Evolutionary conservation across 352 stramenopile genomes (phyloP).

Genomic region (Albugo candida): DNA sequence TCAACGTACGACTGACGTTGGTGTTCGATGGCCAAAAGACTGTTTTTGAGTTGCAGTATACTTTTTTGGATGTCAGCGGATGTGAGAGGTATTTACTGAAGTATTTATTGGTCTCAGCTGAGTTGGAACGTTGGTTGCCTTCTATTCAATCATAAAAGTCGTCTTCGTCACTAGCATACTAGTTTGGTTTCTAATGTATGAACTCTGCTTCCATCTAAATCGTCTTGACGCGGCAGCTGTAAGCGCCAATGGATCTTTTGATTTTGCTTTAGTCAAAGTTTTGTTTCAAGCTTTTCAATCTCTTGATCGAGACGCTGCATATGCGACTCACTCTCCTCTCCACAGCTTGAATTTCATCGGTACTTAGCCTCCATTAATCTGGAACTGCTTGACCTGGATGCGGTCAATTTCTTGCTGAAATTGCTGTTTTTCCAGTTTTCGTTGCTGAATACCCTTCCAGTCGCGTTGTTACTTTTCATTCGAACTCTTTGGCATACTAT

Average conservation of each 20-base stretch:
- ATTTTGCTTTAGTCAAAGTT: conserved; percentile 1
- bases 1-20: background rate
- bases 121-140: conserved; percentile 16
- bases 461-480: conserved; percentile 53
- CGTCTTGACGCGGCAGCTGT: background rate
- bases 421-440: conserved; percentile 72
- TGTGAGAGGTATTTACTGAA: background rate
- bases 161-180: conserved; percentile 53
- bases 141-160: conserved; percentile 62
- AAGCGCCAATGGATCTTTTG: conserved; percentile 1
- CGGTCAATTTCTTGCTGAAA: conserved; percentile 35
- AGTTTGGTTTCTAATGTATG: background rate
- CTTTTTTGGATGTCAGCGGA: background rate
- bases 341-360: conserved; percentile 37
- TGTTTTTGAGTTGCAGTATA: background rate
- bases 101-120: background rate
- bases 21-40: background rate
- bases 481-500: conserved; percentile 24
- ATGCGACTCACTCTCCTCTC: conserved; percentile 36
- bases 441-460: conserved; percentile 56
- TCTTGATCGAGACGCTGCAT: conserved; percentile 38
- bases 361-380: conserved; percentile 20
- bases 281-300: conserved; percentile 33
- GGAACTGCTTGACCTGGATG: conserved; percentile 55
- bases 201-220: background rate